Evolutionary conservation across 169 alveolate species (phyloP), one percentile per base, ranked within the genome.

Genomic region (Eimeria falciformis): DNA sequence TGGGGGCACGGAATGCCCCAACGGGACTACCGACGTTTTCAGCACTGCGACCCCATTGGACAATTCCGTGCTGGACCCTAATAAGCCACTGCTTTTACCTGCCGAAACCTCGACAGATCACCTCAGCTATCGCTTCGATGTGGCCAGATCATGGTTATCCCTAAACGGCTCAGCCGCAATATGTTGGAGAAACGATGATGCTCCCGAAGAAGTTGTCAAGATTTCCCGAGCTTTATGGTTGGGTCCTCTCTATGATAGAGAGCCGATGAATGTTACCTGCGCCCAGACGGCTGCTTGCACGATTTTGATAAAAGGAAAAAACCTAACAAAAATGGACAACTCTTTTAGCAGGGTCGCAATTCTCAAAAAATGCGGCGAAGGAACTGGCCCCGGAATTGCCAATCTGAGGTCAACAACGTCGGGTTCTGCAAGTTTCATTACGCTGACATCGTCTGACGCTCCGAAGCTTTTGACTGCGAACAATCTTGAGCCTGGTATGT

Each of bases 321-420:
- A 89, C 58, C 90, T 89, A 12, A 40, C 71, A 12, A 40, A 29
- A 46, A 25, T 56, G 55, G 93, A 89, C 83, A 82, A 69, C 66
- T 89, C 93, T 18, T 56, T 73, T 56, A 89, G 90, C 37, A 37
- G 93, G 62, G 62, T 89, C 25, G 93, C 93, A 0, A 21, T 73
- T 14, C 83, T 89, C 53, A 37, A 75, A 21, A 27, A 17, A 1
- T 89, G 93, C 90, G 93, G 93, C 23, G 23, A n/a, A 5, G 90
- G 82, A 18, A 66, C 37, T 27, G 93, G 93, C 45, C 71, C 56
- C 18, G 93, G 93, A 33, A 55, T 65, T 29, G 89, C 89, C 11
- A 50, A 81, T 33, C 89, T 81, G 7, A 71, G 89, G 56, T 53
- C 89, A 5, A 75, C 75, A 14, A 81, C 7, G 55, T 56, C 47